These are phyloP conservation scores for Apiospora aurea DNA, from an alignment of 2,329 filamentous ascomycete genomes.

Conservation along the genomic window DNA sequence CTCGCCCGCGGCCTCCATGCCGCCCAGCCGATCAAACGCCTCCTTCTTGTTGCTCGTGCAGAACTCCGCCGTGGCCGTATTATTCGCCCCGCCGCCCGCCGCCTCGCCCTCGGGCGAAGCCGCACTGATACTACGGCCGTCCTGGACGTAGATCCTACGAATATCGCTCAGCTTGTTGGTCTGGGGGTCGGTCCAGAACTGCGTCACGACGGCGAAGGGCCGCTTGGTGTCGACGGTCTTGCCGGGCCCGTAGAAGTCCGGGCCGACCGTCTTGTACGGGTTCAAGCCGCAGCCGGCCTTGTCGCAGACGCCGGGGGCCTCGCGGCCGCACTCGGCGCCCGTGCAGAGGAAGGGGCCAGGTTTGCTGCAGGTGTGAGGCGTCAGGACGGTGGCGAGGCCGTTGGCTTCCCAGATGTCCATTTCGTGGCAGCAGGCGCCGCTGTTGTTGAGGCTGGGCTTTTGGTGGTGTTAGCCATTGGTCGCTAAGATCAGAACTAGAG, in stretches of 20 bases:
- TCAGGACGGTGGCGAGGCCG: slow-evolving; percentile 66
- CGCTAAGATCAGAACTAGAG: no score
- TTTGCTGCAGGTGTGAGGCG: slow-evolving; percentile 67
- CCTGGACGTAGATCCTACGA: slow-evolving; percentile 24
- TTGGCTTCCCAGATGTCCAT: slow-evolving; percentile 72
- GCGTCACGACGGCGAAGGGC: slow-evolving; percentile 55
- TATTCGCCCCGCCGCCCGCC: not conserved
- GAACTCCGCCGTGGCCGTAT: slow-evolving; percentile 61
- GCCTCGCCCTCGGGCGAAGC: not conserved
- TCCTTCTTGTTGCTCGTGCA: slow-evolving; percentile 54
- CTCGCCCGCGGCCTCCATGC: slow-evolving; percentile 62
- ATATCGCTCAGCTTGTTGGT: slow-evolving; percentile 21
- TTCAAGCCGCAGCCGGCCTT: slow-evolving; percentile 73
- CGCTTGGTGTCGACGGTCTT: slow-evolving; percentile 62
- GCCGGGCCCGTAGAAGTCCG: slow-evolving; percentile 65
- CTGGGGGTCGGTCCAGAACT: slow-evolving; percentile 2
- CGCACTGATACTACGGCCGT: not conserved
- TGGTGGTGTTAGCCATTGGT: no score
- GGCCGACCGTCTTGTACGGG: slow-evolving; percentile 68
- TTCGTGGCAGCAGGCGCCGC: slow-evolving; percentile 64
- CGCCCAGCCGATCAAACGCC: slow-evolving; percentile 52
- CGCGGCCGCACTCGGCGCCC: slow-evolving; percentile 5
- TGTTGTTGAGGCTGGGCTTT: slow-evolving; percentile 10
- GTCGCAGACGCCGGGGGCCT: slow-evolving; percentile 58
- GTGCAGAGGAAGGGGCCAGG: slow-evolving; percentile 35